A percentile compares a stretch with the other conserved stretches of the same genome.
Evolutionary conservation across 352 stramenopile species (phyloP).

Genomic region (Phytophthora aleatoria): DNA sequence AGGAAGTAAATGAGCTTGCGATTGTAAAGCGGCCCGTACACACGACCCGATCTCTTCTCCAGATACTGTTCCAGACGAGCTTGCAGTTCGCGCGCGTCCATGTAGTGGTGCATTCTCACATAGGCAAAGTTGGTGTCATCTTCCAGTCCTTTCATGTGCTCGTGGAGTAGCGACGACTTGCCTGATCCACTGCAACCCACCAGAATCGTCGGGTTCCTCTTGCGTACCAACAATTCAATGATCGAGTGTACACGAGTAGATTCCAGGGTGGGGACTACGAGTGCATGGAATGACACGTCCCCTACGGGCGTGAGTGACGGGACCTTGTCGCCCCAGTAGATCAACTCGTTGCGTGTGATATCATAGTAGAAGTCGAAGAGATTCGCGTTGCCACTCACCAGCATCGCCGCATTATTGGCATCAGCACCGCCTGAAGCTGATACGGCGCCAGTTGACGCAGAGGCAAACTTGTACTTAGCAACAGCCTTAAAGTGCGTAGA

Average conservation of each 20-base stretch:
- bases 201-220: constrained; percentile 65
- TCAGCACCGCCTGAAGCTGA: constrained; percentile 14
- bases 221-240: constrained; percentile 58
- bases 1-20: constrained; percentile 90
- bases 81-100: constrained; percentile 83
- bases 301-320: constrained; percentile 28
- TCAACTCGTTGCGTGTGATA: constrained; percentile 69
- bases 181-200: constrained; percentile 84
- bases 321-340: constrained; percentile 80
- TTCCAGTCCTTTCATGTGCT: constrained; percentile 74
- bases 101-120: constrained; percentile 90
- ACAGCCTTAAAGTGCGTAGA: constrained; percentile 62
- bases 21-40: constrained; percentile 84
- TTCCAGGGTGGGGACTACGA: constrained; percentile 83
- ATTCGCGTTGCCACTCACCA: constrained; percentile 29
- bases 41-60: constrained; percentile 87
- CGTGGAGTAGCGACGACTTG: constrained; percentile 80
- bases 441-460: constrained; percentile 1
- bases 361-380: constrained; percentile 88
- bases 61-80: constrained; percentile 77
- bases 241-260: constrained; percentile 71
- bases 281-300: constrained; percentile 60
- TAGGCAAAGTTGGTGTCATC: constrained; percentile 60
- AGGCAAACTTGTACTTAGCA: constrained; percentile 76
- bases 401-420: constrained; percentile 17